Base-by-base conservation (phyloP, 345 rosid species). In the Bretschneidera sinensis region DNA sequence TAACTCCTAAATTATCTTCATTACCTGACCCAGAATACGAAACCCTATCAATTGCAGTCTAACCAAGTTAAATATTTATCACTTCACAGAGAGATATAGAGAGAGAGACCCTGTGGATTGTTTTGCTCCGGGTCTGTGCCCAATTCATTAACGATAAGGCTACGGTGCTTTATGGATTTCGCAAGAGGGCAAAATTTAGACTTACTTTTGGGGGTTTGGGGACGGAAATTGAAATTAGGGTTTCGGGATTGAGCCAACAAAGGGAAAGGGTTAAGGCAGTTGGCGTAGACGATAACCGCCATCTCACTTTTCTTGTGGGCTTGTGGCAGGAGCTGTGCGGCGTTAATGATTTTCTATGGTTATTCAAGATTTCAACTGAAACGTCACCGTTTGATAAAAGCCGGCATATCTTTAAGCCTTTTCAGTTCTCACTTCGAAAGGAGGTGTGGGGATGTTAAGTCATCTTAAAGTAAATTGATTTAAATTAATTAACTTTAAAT, bases 1-100 rank as follows among this genome's bases (percentile, higher is more conserved):
- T 82, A 60, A 92, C 97, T 66, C 97, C 97, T 20, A 79, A 54
- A 70, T 51, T 82, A 50, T 78, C 65, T 69, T 82, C 83, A 16
- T 64, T 76, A 19, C 63, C 90, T 81, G 76, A 54, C 56, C 48
- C 11, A 49, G 39, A 17, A 61, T n/a, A 24, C 1, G 14, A 20
- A 51, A 70, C 43, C 34, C 51, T 25, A 63, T 62, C 39, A 54
- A 35, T 15, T 15, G 17, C 20, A 19, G 10, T 24, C 7, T 0
- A n/a, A 45, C 43, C 10, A 56, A 24, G 11, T 21, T 15, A 55
- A 51, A 61, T 0, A 14, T 15, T 21, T n/a, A 45, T 35, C 4
- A 31, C 35, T 31, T 31, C 35, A 59, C 18, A 33, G 24, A 59
- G 24, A 52, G 31, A 20, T 43, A 11, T 23, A 51, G 39, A 20